These are phyloP conservation scores for Trametes polyzona DNA, from an alignment of 1,284 basidiomycete genomes.

Conservation along the genomic window DNA sequence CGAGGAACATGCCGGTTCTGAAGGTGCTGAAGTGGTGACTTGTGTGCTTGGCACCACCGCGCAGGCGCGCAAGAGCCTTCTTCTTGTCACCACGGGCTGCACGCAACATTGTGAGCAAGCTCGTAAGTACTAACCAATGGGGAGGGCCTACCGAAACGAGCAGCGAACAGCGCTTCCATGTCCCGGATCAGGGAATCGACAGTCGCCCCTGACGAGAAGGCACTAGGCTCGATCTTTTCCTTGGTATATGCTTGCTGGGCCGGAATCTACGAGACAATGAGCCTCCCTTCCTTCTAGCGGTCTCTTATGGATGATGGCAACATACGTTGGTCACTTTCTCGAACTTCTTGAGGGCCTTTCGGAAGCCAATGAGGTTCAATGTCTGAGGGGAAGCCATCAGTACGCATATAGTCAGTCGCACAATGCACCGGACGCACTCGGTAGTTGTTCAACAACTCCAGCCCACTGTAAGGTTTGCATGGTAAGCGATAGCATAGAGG, in stretches of 20 bases:
- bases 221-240: conserved; percentile 61
- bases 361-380: conserved; percentile 88
- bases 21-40: conserved; percentile 82
- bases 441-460: conserved; percentile 88
- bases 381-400: conserved; percentile 49
- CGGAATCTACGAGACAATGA: conserved; percentile 45
- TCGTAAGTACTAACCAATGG: background rate
- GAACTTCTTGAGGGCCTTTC: conserved; percentile 93
- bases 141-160: conserved; percentile 65
- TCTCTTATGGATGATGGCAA: background rate
- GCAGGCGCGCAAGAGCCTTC: conserved; percentile 72
- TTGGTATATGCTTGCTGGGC: conserved; percentile 60
- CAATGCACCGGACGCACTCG: conserved; percentile 56
- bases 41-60: conserved; percentile 55
- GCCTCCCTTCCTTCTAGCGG: background rate
- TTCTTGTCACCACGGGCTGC: conserved; percentile 85
- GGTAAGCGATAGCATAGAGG: no score
- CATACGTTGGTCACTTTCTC: conserved; percentile 80
- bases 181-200: conserved; percentile 74
- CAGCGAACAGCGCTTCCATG: conserved; percentile 75
- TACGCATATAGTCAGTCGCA: background rate
- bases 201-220: conserved; percentile 63
- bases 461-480: conserved; percentile 51
- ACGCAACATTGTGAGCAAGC: background rate
- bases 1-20: conserved; percentile 77